A percentile compares a stretch with the other conserved stretches of the same genome.
Evolutionary conservation across 345 rosid genomes (phyloP).

Genomic region (Brassica juncea): DNA sequence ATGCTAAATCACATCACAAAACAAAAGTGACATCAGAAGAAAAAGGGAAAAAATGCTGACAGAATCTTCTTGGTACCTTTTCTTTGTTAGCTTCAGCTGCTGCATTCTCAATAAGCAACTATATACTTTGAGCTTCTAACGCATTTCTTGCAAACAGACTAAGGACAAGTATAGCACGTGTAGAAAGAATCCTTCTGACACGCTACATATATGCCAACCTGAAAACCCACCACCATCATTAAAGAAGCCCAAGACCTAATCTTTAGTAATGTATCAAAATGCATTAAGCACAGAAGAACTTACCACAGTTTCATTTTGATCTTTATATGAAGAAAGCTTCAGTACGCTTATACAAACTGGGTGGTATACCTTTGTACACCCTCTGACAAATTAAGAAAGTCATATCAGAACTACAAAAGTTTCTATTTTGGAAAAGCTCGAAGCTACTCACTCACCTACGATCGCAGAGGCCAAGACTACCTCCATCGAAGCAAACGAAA

Average conservation of each 20-base stretch:
- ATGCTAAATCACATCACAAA: neutral
- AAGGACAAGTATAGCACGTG: conserved; percentile 96
- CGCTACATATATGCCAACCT: conserved; percentile 81
- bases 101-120: conserved; percentile 74
- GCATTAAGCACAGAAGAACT: conserved; percentile 16
- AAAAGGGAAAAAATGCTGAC: neutral
- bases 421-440: conserved; percentile 3
- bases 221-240: neutral
- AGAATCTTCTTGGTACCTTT: conserved; percentile 26
- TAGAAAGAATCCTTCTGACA: conserved; percentile 82
- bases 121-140: conserved; percentile 79
- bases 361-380: conserved; percentile 96
- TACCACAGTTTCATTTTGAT: conserved; percentile 97
- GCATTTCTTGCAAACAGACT: conserved; percentile 89
- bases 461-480: conserved; percentile 92
- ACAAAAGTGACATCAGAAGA: neutral
- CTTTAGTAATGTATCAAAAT: conserved; percentile 3
- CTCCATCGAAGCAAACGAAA: conserved; percentile 96
- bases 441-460: conserved; percentile 62
- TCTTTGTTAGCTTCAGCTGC: conserved; percentile 41
- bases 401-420: neutral
- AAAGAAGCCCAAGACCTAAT: conserved; percentile 8
- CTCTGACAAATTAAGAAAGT: conserved; percentile 49
- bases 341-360: conserved; percentile 90
- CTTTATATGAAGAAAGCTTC: conserved; percentile 82